Conservation (phyloP, 495 filamentous ascomycete species). For the Hypoxylon trugodes region DNA sequence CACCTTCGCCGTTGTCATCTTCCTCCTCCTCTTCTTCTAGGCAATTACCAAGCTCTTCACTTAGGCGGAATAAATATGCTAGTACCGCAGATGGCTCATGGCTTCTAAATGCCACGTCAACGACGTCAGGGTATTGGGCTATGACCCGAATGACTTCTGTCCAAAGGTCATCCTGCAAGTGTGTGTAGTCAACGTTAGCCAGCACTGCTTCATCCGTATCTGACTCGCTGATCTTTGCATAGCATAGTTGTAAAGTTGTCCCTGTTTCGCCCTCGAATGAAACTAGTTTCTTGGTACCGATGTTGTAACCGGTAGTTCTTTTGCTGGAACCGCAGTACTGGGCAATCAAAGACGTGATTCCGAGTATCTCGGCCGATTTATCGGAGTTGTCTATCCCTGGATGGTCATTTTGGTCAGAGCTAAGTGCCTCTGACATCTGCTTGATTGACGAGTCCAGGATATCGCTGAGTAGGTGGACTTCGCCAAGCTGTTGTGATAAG, state of each 20-base stretch:
- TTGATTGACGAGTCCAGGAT: background rate
- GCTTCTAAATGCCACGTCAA: background rate
- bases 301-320: background rate
- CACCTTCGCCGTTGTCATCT: background rate
- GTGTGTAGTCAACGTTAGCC: conserved; percentile 1
- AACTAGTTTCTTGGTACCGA: background rate
- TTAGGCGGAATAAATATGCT: background rate
- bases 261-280: conserved; percentile 1
- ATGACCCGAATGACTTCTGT: background rate
- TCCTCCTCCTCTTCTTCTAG: background rate
- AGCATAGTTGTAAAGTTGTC: background rate
- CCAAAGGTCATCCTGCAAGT: conserved; percentile 2
- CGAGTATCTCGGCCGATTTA: background rate
- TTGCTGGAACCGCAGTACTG: background rate
- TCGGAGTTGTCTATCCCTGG: background rate
- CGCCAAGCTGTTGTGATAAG: background rate
- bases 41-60: conserved; percentile 1
- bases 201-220: background rate
- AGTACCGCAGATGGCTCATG: conserved; percentile 1
- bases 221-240: conserved; percentile 1
- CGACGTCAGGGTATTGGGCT: conserved; percentile 4
- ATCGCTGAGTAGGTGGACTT: background rate
- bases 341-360: background rate
- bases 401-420: background rate
- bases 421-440: background rate